Percentiles rank a stretch among this genome's conserved stretches.
Evolutionary conservation across 495 filamentous ascomycete species (phyloP).

Genomic region (Pyrenopolyporus hunteri): DNA sequence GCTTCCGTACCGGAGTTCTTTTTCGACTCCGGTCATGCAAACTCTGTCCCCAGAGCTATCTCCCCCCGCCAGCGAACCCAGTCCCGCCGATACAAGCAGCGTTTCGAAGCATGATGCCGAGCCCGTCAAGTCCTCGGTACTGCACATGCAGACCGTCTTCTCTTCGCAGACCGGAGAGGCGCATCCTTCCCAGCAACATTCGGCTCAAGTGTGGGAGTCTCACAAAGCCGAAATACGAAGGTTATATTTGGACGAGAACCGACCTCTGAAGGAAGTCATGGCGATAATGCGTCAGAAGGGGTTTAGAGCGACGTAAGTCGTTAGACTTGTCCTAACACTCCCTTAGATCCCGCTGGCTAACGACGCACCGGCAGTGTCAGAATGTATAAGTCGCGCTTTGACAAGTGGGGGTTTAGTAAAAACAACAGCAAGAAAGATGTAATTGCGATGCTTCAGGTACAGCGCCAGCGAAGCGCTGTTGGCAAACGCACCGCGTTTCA

Average conservation of each 20-base stretch:
- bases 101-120: conserved; percentile 30
- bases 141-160: conserved; percentile 42
- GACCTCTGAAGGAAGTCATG: conserved; percentile 47
- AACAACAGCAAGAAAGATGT: conserved; percentile 47
- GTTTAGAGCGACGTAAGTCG: conserved; percentile 47
- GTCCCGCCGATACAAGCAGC: conserved; percentile 20
- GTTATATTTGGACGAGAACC: conserved; percentile 44
- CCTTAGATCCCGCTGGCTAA: conserved; percentile 23
- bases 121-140: conserved; percentile 28
- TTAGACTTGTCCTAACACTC: neutral
- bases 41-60: conserved; percentile 30
- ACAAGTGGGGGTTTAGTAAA: conserved; percentile 46
- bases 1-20: conserved; percentile 22
- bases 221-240: conserved; percentile 44
- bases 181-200: conserved; percentile 42
- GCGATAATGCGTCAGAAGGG: conserved; percentile 44
- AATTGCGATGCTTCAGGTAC: conserved; percentile 45
- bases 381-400: conserved; percentile 46
- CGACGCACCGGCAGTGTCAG: conserved; percentile 29
- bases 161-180: conserved; percentile 43
- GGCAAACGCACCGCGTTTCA: conserved; percentile 47
- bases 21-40: conserved; percentile 27
- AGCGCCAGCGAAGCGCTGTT: conserved; percentile 45
- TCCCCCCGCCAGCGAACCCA: conserved; percentile 31
- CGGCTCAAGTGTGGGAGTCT: conserved; percentile 43